phyloP scores from a whole-genome alignment of 1,284 basidiomycete species.

The Salmacisia buchloeana region DNA sequence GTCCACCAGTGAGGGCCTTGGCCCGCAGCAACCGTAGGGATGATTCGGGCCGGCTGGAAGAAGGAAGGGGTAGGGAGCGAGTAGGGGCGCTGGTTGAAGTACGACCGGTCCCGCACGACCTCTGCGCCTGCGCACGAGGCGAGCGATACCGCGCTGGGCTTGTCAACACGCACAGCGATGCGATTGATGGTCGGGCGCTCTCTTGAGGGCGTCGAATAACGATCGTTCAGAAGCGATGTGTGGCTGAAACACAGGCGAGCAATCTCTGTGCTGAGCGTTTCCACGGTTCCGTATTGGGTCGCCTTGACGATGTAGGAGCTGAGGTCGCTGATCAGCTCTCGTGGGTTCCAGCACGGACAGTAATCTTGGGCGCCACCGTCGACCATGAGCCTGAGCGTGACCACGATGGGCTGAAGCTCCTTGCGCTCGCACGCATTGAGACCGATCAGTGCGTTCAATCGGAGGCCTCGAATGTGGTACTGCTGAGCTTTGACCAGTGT shows the following conservation, averaged over 20 bases:
- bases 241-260: slow-evolving; percentile 56
- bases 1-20: background rate
- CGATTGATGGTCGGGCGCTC: slow-evolving; percentile 16
- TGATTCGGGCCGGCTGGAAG: background rate
- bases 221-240: slow-evolving; percentile 14
- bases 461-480: slow-evolving; percentile 56
- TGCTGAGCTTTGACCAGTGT: too few species aligned
- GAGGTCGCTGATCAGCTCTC: background rate
- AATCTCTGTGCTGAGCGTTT: slow-evolving; percentile 65
- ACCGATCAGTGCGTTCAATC: slow-evolving; percentile 64
- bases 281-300: slow-evolving; percentile 66
- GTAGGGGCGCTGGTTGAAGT: slow-evolving; percentile 29
- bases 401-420: slow-evolving; percentile 64
- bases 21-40: background rate
- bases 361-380: slow-evolving; percentile 15
- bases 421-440: slow-evolving; percentile 67
- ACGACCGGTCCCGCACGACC: slow-evolving; percentile 57
- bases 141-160: slow-evolving; percentile 70
- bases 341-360: background rate
- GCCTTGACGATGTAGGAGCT: slow-evolving; percentile 52
- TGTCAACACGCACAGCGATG: slow-evolving; percentile 61
- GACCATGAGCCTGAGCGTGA: slow-evolving; percentile 58
- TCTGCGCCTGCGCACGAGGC: slow-evolving; percentile 63
- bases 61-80: background rate
- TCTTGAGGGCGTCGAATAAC: background rate